Base-by-base conservation (phyloP, 768 basidiomycete genomes). In the Amanita rubescens region DNA sequence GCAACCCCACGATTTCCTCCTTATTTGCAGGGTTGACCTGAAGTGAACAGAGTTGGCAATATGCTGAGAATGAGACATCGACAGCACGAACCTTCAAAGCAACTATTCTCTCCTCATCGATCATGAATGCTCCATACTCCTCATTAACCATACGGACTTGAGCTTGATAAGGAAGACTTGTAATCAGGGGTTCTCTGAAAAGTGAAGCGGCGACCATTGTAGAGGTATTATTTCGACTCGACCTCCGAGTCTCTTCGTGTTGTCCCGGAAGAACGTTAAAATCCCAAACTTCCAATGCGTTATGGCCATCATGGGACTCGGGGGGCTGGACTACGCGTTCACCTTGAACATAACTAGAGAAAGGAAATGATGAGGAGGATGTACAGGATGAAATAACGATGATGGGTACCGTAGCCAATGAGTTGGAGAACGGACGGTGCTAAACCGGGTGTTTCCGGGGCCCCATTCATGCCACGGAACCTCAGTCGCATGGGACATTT, bases 81-180 rank as follows among this genome's bases (percentile, higher is more conserved):
- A 35, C 8, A 45, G 33, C 14, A 56, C 58, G 38, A 14, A 63
- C 62, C 47, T 61, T 59, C 15, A 61, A 38, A 25, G 57, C 62
- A 51, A 63, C 51, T 15, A 63, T 52, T n/a, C 55, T 43, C 20
- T 63, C 57, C 38, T 61, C 62, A 27, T 61, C 62, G 41, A 63
- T 58, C 60, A 63, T 61, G 37, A 54, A 63, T 8, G 56, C 56
- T 10, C 51, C 54, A 43, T 63, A 63, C 19, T 39, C 38, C 22
- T 57, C 55, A 5, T 33, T 33, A 3, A 53, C 27, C 1, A n/a
- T 39, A 11, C 58, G 51, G 6, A 41, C 32, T 11, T 35, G 44
- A 10, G 42, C 11, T 50, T 38, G 41, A 37, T 57, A 63, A 11
- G 60, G 60, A 2, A 63, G 55, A 5, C 15, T 25, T 14, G 62